A percentile compares a stretch with the other conserved stretches of the same genome.
These are phyloP conservation scores for Colletotrichum godetiae DNA, from an alignment of 2,329 filamentous ascomycete genomes.

Conservation along the genomic window DNA sequence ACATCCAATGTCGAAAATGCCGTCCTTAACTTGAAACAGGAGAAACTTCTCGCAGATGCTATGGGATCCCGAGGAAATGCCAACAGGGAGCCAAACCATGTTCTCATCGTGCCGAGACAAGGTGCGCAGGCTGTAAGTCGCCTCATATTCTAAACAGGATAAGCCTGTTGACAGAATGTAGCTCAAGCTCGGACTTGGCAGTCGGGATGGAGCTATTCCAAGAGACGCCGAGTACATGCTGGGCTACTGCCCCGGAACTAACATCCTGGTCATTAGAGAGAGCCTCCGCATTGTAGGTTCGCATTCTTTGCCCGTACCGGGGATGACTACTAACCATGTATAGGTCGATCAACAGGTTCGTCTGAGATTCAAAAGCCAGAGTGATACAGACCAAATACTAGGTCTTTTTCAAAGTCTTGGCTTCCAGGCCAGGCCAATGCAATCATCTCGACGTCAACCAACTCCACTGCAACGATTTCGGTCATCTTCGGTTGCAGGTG, in stretches of 20 bases:
- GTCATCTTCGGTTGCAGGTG: not conserved
- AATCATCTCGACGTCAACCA: not conserved
- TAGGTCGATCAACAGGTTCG: not conserved
- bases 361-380: conserved; percentile 11
- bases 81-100: conserved; percentile 3
- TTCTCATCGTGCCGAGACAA: conserved; percentile 1
- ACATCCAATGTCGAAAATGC: not conserved
- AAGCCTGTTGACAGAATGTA: not conserved
- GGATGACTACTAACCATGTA: not conserved
- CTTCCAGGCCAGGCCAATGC: not conserved
- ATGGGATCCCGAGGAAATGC: not conserved
- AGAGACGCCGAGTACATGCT: not conserved
- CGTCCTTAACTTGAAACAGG: conserved; percentile 3
- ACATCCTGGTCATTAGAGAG: not conserved
- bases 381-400: not conserved
- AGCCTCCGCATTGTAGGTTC: not conserved
- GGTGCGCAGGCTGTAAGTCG: not conserved
- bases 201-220: not conserved
- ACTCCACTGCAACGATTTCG: not conserved
- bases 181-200: conserved; percentile 10
- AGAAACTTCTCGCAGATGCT: not conserved
- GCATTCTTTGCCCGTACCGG: not conserved
- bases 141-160: too few species aligned
- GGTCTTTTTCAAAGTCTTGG: not conserved
- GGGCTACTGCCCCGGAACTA: not conserved